These are phyloP conservation scores for Heliosperma pusillum DNA, from an alignment of 148 eudicot genomes.

Conservation along the genomic window DNA sequence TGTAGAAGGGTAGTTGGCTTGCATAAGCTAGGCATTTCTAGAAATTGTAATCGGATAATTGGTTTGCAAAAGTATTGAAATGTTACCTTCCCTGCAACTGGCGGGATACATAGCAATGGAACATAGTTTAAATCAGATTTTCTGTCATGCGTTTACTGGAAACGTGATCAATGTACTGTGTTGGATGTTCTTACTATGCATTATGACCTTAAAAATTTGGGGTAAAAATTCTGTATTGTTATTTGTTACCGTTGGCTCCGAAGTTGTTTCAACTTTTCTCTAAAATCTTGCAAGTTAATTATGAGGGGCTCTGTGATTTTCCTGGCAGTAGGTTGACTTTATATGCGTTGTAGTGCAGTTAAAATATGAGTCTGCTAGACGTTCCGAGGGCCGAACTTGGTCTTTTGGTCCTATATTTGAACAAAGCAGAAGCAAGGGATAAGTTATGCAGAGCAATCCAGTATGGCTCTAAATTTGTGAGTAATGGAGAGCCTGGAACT, in stretches of 20 bases:
- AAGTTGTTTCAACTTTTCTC: background rate
- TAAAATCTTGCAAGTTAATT: no score
- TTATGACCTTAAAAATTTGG: background rate
- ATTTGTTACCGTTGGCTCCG: background rate
- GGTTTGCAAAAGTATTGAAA: no score
- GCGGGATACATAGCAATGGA: background rate
- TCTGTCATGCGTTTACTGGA: no score
- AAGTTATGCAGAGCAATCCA: slow-evolving; percentile 99
- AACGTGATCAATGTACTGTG: no score
- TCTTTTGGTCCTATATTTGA: slow-evolving; percentile 71
- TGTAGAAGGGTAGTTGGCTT: background rate
- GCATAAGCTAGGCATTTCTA: background rate
- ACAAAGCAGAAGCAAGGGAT: slow-evolving; percentile 99
- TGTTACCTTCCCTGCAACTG: no score
- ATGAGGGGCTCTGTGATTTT: background rate
- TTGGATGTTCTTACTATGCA: background rate
- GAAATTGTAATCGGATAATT: no score
- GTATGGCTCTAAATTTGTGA: slow-evolving; percentile 92
- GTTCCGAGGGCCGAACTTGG: slow-evolving; percentile 82
- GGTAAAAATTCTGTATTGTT: background rate
- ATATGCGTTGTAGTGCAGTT: slow-evolving; percentile 27
- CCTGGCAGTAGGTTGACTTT: slow-evolving; percentile 5
- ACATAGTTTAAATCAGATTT: no score
- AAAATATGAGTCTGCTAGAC: slow-evolving; percentile 67
- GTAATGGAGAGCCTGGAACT: slow-evolving; percentile 94